Base-by-base conservation (phyloP, 2,329 filamentous ascomycete species). In the Thelonectria blattea region DNA sequence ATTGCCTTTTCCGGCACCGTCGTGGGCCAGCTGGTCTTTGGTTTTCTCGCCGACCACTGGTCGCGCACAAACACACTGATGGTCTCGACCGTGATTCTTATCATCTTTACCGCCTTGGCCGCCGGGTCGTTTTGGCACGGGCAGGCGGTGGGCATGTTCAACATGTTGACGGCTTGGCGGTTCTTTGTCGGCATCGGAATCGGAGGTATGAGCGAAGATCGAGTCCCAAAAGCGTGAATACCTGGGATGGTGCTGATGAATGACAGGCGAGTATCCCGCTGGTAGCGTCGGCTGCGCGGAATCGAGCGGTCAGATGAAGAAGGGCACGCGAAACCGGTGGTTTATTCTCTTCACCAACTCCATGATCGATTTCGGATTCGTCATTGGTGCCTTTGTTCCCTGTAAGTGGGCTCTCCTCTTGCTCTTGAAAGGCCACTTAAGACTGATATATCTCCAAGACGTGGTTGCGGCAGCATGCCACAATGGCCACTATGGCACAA, bases 321-420 rank as follows among this genome's bases (percentile, higher is more conserved):
- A 78, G 15, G 93, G 93, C 11, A 89, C 90, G 15, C 83, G 93
- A n/a, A 94, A 97, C 73, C 83, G 90, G 41, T 96, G 92, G 92
- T 97, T 93, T 72, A 91, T 94, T 68, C 82, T 96, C 65, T 96
- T 95, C 75, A 96, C 91, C 48, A 96, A 96, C 75, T 87, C 90
- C 22, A 91, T 93, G 81, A 96, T 96, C 61, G 91, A 96, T 72
- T 85, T 77, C 71, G 93, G 91, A 1, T 97, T 96, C 65, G 90
- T 96, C 2, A 81, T 94, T 56, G 88, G 91, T 9, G 88, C 91
- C 0, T 86, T 96, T 62, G 87, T 95, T 2, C 91, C 92, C 3
- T 85, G 77, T 78, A 42, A 62, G 76, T 68, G 2, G 10, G 6
- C 5, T n/a, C 1, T 27, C 30, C 12, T 4, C 1, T 0, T n/a